Percentiles rank a stretch among this genome's conserved stretches.
phyloP scores from a whole-genome alignment of 768 basidiomycete species.

The Pleurotus djamor region DNA sequence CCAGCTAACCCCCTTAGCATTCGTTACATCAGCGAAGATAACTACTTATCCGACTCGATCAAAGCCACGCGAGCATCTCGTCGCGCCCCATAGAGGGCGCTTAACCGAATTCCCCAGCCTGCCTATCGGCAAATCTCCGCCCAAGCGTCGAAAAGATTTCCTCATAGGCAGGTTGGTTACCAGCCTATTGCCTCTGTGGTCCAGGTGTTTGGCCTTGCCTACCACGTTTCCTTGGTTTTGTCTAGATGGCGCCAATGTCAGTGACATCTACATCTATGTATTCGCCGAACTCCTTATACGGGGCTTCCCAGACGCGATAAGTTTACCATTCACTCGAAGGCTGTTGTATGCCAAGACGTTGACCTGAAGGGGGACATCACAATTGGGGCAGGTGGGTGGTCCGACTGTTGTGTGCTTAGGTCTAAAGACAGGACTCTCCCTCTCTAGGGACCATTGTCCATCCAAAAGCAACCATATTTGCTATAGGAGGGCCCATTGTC shows the following conservation, averaged over 20 bases:
- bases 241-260: background rate
- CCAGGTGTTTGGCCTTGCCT: too few species aligned
- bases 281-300: background rate
- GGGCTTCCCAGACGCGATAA: constrained; percentile 71
- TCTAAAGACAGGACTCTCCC: background rate
- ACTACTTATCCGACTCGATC: too few species aligned
- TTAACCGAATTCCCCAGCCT: too few species aligned
- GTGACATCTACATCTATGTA: background rate
- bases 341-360: constrained; percentile 90
- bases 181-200: too few species aligned
- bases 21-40: too few species aligned
- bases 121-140: too few species aligned
- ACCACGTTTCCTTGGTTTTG: too few species aligned
- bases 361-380: constrained; percentile 95
- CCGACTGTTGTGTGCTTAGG: background rate
- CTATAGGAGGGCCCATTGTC: constrained; percentile 86
- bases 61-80: too few species aligned
- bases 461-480: constrained; percentile 92
- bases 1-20: too few species aligned
- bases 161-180: too few species aligned
- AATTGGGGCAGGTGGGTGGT: constrained; percentile 71
- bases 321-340: constrained; percentile 87
- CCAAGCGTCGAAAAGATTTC: too few species aligned
- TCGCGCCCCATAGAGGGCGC: too few species aligned
- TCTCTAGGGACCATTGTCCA: constrained; percentile 79